Conservation (phyloP, 306 rosid species). For the Leucaena leucocephala region DNA sequence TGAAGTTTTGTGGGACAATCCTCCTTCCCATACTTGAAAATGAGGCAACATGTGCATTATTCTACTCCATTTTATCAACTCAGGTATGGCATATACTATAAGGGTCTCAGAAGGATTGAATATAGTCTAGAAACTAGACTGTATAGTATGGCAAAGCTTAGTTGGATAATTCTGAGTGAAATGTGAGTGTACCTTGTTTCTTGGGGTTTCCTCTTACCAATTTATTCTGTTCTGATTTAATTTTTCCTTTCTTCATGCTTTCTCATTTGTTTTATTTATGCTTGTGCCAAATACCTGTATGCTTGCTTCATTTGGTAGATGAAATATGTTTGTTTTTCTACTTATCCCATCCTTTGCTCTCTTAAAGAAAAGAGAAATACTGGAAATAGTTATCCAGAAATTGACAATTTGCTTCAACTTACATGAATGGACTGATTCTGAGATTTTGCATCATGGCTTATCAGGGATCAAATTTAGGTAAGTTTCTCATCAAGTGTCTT, state of each 20-base stretch:
- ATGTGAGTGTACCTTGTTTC: conserved; percentile 29
- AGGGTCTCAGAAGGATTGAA: conserved; percentile 2
- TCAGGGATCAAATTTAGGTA: conserved; percentile 89
- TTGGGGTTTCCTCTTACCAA: conserved; percentile 25
- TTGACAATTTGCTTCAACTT: background rate
- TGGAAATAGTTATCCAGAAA: too few species aligned
- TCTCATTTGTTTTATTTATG: conserved; percentile 25
- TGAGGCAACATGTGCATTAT: conserved; percentile 90
- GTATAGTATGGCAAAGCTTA: conserved; percentile 15
- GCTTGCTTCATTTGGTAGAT: background rate
- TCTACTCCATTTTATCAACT: conserved; percentile 95
- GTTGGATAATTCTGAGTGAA: conserved; percentile 23
- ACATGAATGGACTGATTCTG: conserved; percentile 39
- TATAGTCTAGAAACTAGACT: conserved; percentile 25
- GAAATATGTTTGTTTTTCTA: conserved; percentile 31
- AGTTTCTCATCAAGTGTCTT: conserved; percentile 91
- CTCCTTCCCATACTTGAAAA: conserved; percentile 62
- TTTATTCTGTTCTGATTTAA: conserved; percentile 26
- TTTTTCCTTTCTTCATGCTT: background rate
- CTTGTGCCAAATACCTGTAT: conserved; percentile 17
- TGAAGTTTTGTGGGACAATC: conserved; percentile 52
- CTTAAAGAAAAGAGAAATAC: too few species aligned
- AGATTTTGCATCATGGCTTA: conserved; percentile 78
- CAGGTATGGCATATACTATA: conserved; percentile 56
- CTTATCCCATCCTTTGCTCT: conserved; percentile 4